Percentiles rank a stretch among this genome's conserved stretches.
These are phyloP conservation scores for Prunus campanulata DNA, from an alignment of 306 rosid species.

Conservation along the genomic window DNA sequence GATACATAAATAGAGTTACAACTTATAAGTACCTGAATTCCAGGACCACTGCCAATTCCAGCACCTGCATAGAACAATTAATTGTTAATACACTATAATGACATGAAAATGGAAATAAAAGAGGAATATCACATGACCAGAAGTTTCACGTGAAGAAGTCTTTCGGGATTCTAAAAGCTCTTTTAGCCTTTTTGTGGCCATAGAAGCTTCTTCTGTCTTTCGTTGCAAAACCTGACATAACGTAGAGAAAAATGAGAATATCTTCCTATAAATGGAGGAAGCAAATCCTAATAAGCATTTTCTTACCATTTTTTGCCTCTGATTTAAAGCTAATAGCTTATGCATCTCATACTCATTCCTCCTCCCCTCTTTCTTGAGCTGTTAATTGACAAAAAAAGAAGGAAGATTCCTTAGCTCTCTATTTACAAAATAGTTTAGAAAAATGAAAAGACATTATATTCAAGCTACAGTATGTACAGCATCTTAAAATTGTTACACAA, in stretches of 20 bases:
- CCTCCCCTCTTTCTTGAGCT: conserved; percentile 98
- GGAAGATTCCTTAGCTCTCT: neutral
- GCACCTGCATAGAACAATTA: conserved; percentile 32
- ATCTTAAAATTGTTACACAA: neutral
- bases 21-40: conserved; percentile 64
- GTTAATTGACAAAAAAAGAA: conserved; percentile 29
- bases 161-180: conserved; percentile 86
- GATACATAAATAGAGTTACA: neutral
- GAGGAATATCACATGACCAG: conserved; percentile 34
- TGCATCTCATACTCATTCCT: conserved; percentile 98
- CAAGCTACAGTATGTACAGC: conserved; percentile 4
- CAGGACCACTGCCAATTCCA: conserved; percentile 62
- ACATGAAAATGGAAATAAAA: conserved; percentile 1
- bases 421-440: neutral
- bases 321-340: conserved; percentile 87
- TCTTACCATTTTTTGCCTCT: conserved; percentile 90
- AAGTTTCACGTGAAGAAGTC: conserved; percentile 68
- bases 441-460: neutral
- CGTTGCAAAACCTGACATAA: conserved; percentile 80
- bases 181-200: conserved; percentile 89
- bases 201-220: conserved; percentile 92
- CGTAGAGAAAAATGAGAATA: conserved; percentile 11
- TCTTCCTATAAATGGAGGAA: conserved; percentile 7
- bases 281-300: conserved; percentile 16
- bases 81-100: conserved; percentile 14